Evolutionary conservation across 2,329 filamentous ascomycete species (phyloP).

Genomic region (Bipolaris cookei): DNA sequence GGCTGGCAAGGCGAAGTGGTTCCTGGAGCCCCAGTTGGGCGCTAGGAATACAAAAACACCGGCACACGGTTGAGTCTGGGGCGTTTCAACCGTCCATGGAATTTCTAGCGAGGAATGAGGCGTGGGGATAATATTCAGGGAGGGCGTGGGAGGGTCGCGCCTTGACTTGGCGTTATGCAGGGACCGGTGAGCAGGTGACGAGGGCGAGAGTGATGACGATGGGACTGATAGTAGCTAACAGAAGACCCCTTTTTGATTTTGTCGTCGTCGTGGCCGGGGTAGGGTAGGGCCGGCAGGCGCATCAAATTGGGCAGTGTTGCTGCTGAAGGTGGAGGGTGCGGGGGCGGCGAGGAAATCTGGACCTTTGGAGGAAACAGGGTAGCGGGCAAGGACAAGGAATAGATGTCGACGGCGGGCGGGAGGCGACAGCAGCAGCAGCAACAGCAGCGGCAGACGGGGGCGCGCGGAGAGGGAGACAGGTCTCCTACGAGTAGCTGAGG

Average conservation of each 20-base stretch:
- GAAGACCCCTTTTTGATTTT: constrained; percentile 13
- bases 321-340: constrained; percentile 9
- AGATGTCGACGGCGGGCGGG: constrained; percentile 5
- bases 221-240: constrained; percentile 15
- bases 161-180: constrained; percentile 31
- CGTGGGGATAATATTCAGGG: constrained; percentile 8
- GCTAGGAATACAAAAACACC: constrained; percentile 10
- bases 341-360: constrained; percentile 13
- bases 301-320: constrained; percentile 13
- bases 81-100: constrained; percentile 32
- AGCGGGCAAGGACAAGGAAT: constrained; percentile 14
- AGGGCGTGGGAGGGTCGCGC: constrained; percentile 3
- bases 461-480: not conserved
- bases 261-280: constrained; percentile 7
- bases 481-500: not conserved
- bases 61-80: constrained; percentile 15
- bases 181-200: constrained; percentile 25
- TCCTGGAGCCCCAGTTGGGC: not conserved
- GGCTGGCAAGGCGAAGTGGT: not conserved
- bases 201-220: constrained; percentile 16
- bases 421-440: constrained; percentile 6
- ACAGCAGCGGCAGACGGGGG: constrained; percentile 3
- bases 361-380: not conserved
- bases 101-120: constrained; percentile 6
- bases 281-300: constrained; percentile 12